These are phyloP conservation scores for Cicer arietinum DNA, from an alignment of 306 rosid genomes.

Conservation along the genomic window DNA sequence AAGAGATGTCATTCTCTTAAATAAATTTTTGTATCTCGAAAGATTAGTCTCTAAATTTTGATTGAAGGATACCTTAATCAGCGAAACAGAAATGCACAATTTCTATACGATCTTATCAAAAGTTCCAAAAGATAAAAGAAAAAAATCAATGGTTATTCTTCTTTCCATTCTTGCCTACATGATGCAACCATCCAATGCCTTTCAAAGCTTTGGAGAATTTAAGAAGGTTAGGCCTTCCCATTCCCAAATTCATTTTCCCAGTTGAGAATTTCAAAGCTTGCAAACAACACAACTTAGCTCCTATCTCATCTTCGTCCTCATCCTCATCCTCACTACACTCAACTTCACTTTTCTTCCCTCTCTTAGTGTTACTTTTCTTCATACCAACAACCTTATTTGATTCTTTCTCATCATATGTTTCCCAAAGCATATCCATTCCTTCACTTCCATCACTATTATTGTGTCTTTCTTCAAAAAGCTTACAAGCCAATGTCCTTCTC, in stretches of 20 bases:
- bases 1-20: too few relatives aligned
- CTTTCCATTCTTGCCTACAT: conserved; percentile 67
- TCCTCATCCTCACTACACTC: conserved; percentile 57
- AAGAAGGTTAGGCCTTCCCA: conserved; percentile 78
- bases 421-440: conserved; percentile 98
- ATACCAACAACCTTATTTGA: conserved; percentile 39
- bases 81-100: conserved; percentile 36
- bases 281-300: conserved; percentile 73
- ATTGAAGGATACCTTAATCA: too few relatives aligned
- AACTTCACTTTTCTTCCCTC: conserved; percentile 56
- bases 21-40: too few relatives aligned
- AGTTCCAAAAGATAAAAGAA: conserved; percentile 19
- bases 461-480: conserved; percentile 86
- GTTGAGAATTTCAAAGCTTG: conserved; percentile 90
- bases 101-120: conserved; percentile 37
- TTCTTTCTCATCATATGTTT: conserved; percentile 74
- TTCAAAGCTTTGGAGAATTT: conserved; percentile 87
- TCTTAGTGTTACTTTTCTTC: conserved; percentile 54
- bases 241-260: conserved; percentile 86
- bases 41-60: too few relatives aligned
- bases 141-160: conserved; percentile 59
- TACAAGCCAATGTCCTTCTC: conserved; percentile 93
- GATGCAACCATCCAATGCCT: conserved; percentile 81
- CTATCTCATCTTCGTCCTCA: conserved; percentile 56
- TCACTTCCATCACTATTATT: conserved; percentile 58